A percentile compares a stretch with the other conserved stretches of the same genome.
Evolutionary conservation across 768 basidiomycete species (phyloP).

Genomic region (Amanita rubescens): DNA sequence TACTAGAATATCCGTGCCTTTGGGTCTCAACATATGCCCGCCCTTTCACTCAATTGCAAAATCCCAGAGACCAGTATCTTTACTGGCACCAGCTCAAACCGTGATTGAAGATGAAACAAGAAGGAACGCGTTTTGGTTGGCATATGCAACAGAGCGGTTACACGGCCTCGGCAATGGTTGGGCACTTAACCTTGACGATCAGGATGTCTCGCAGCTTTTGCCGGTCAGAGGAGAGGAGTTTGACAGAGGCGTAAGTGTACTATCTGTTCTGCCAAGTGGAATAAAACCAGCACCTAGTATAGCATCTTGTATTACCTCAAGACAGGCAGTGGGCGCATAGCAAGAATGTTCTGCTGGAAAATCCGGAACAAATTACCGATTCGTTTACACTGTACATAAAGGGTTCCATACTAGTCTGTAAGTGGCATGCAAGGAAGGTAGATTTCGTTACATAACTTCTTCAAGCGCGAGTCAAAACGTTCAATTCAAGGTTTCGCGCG

Average conservation of each 20-base stretch:
- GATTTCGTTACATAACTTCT: not conserved
- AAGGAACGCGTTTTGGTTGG: slow-evolving; percentile 68
- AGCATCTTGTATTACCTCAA: slow-evolving; percentile 41
- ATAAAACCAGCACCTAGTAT: slow-evolving; percentile 7
- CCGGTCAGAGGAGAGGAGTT: slow-evolving; percentile 56
- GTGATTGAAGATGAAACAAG: slow-evolving; percentile 65
- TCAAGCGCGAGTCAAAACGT: slow-evolving; percentile 46
- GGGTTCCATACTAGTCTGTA: slow-evolving; percentile 55
- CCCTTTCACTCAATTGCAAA: slow-evolving; percentile 63
- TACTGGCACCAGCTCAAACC: slow-evolving; percentile 51
- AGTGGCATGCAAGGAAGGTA: slow-evolving; percentile 10
- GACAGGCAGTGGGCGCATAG: slow-evolving; percentile 65
- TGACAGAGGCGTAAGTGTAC: slow-evolving; percentile 46
- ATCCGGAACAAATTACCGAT: slow-evolving; percentile 58
- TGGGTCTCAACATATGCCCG: slow-evolving; percentile 61
- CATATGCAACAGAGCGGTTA: slow-evolving; percentile 62
- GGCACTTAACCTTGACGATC: slow-evolving; percentile 64
- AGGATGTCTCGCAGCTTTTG: slow-evolving; percentile 64
- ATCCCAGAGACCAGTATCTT: slow-evolving; percentile 46
- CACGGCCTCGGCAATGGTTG: slow-evolving; percentile 65
- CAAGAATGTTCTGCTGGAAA: slow-evolving; percentile 49
- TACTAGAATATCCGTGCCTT: slow-evolving; percentile 52
- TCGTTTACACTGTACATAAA: slow-evolving; percentile 70
- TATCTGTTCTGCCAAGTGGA: not conserved
- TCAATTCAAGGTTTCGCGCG: slow-evolving; percentile 59